Evolutionary conservation across 441 rosid species (phyloP), one percentile per base, ranked within the genome.

Genomic region (Gossypium lobatum): DNA sequence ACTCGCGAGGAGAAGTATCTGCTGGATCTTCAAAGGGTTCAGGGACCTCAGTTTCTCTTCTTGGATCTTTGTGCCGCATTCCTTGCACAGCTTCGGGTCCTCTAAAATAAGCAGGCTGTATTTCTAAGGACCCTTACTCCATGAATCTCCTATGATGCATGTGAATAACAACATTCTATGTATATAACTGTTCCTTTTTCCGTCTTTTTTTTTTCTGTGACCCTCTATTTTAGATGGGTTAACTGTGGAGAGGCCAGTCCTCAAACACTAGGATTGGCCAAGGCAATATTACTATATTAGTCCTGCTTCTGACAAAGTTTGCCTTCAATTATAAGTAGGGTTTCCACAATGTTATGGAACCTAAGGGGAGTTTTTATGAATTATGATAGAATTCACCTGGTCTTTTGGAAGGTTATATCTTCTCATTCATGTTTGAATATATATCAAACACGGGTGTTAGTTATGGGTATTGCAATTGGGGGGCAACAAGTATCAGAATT

Each of bases 31-130:
- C 98, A 91, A 82, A 87, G 98, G 85, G 95, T 95, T 75, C 91
- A 86, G 66, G 98, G 99, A 2, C 96, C 99, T n/a, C 96, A 95
- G 80, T 88, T 95, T 79, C 93, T 95, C 23, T 95, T 95, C 85
- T 77, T 95, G 87, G 99, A 95, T 82, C 94, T 95, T 42, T 95
- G 99, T 34, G 98, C 99, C 5, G 95, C 98, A 10, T 95, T 95
- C 79, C 97, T 95, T 28, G 91, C 98, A 0, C 95, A 95, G 82
- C 98, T 95, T 3, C 95, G 94, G 37, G 98, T 95, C 65, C 93
- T 93, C 52, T 83, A 75, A 83, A 62, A 54, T 5, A 10, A 13
- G 25, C n/a, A 42, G 18, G 50, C 39, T 53, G 21, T 34, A 4
- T 54, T 53, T 64, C 34, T 54, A 14, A 18, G 16, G 48, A 23